phyloP scores from a whole-genome alignment of 2,329 filamentous ascomycete species.

The Penicillium sp. region DNA sequence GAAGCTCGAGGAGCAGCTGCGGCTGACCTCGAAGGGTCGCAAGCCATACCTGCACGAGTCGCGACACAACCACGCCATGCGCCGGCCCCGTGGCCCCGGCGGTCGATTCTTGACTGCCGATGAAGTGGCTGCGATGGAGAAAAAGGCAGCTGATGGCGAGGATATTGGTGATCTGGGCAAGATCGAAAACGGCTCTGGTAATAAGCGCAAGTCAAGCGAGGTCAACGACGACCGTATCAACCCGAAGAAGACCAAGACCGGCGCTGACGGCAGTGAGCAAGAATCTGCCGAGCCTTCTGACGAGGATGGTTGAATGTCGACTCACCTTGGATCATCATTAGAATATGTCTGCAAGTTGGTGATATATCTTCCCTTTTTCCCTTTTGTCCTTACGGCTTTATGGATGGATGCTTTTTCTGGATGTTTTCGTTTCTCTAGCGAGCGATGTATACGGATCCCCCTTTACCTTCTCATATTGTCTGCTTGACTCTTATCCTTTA shows the following conservation, averaged over 20 bases:
- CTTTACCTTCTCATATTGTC: conserved; percentile 20
- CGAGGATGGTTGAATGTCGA: conserved; percentile 42
- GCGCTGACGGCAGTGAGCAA: conserved; percentile 50
- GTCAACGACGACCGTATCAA: conserved; percentile 41
- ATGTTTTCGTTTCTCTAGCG: conserved; percentile 28
- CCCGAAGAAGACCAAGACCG: conserved; percentile 51
- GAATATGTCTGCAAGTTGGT: neutral
- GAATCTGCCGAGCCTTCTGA: conserved; percentile 46
- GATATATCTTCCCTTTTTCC: conserved; percentile 18
- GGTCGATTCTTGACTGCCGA: conserved; percentile 95
- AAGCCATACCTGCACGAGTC: conserved; percentile 98
- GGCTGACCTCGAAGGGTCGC: conserved; percentile 87
- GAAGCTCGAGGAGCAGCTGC: conserved; percentile 84
- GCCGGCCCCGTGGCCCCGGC: conserved; percentile 84
- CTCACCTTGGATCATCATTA: neutral
- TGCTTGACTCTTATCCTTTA: conserved; percentile 14
- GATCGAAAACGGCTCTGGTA: conserved; percentile 35
- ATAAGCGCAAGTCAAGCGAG: conserved; percentile 50
- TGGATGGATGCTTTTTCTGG: conserved; percentile 28
- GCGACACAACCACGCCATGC: conserved; percentile 96
- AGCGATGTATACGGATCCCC: conserved; percentile 33
- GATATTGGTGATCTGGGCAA: conserved; percentile 31
- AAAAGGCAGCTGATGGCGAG: conserved; percentile 46
- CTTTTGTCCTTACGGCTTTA: conserved; percentile 27
- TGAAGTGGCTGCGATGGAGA: conserved; percentile 86